Base-by-base conservation (phyloP, 306 rosid genomes). In the Castanospermum australe region DNA sequence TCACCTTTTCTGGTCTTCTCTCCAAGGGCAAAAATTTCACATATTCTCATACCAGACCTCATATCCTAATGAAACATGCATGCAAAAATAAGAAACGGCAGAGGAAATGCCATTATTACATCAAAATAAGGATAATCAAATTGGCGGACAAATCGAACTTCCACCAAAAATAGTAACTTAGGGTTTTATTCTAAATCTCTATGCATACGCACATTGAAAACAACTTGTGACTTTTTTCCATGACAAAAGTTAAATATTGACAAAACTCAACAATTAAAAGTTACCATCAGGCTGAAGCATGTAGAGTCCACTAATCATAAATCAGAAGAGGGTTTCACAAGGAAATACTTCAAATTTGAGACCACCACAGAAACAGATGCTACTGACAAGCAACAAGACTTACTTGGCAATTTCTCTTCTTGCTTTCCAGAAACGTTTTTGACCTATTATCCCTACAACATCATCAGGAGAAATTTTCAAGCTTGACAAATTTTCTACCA, bases 381-480 rank as follows among this genome's bases (percentile, higher is more conserved):
- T 28, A 44, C 24, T 68, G 48, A 60, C 65, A n/a, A 71, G 54
- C 4, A 79, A 41, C 14, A 14, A 65, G 55, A 83, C 98, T 88
- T 93, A 96, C 99, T 86, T 87, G 86, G 79, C 86, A 71, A 96
- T 96, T 56, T 84, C 98, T 82, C 82, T 93, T 87, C 99, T 91
- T 8, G 99, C 99, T 87, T 90, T 96, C 99, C 96, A 93, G 84
- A 96, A 96, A 83, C 86, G 97, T 77, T 92, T 90, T 84, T 88
- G 98, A 75, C 99, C 99, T 78, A 96, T 89, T 63, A 93, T 66
- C 76, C 84, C 96, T 7, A 89, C 98, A 62, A 91, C 91, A 76
- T 93, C 94, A 91, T 96, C 99, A 2, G 99, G 98, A 84, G 92
- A 86, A 60, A 96, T 14, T 61, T 84, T 84, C 35, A 73, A 3